These are phyloP conservation scores for Pisolithus marmoratus DNA, from an alignment of 768 basidiomycete genomes.

Conservation along the genomic window DNA sequence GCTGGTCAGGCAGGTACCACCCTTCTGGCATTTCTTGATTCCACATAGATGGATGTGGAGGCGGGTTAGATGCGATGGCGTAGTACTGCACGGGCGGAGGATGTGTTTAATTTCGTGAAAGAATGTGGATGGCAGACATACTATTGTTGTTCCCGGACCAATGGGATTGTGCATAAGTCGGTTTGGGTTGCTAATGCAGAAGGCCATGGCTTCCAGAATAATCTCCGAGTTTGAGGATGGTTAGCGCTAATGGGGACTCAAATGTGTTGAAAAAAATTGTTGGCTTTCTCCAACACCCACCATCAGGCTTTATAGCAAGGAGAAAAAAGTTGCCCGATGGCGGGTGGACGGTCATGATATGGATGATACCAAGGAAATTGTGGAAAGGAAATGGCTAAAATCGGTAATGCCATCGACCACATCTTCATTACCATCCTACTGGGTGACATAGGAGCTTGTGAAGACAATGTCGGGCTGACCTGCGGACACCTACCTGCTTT, in stretches of 20 bases:
- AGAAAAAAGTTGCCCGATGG: too few relatives aligned
- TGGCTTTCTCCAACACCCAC: too few relatives aligned
- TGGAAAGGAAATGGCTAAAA: too few relatives aligned
- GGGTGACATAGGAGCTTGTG: too few relatives aligned
- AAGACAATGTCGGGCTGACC: too few relatives aligned
- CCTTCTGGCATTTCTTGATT: constrained; percentile 13
- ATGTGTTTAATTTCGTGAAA: not conserved
- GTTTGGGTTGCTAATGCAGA: not conserved
- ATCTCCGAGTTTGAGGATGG: not conserved
- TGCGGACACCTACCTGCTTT: too few relatives aligned
- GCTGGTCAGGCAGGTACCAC: constrained; percentile 9
- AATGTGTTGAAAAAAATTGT: too few relatives aligned
- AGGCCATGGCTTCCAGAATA: not conserved
- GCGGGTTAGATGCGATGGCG: constrained; percentile 4
- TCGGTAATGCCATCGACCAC: too few relatives aligned
- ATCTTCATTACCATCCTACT: too few relatives aligned
- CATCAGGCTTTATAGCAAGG: too few relatives aligned
- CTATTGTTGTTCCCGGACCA: not conserved
- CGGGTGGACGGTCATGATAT: too few relatives aligned
- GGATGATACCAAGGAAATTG: too few relatives aligned
- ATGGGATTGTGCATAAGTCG: not conserved
- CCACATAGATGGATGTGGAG: constrained; percentile 11
- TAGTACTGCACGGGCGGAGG: constrained; percentile 8
- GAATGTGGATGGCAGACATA: not conserved
- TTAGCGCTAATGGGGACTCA: not conserved